These are phyloP conservation scores for Asparagopsis taxiformis DNA, from an alignment of 31 red algal species.

Conservation along the genomic window DNA sequence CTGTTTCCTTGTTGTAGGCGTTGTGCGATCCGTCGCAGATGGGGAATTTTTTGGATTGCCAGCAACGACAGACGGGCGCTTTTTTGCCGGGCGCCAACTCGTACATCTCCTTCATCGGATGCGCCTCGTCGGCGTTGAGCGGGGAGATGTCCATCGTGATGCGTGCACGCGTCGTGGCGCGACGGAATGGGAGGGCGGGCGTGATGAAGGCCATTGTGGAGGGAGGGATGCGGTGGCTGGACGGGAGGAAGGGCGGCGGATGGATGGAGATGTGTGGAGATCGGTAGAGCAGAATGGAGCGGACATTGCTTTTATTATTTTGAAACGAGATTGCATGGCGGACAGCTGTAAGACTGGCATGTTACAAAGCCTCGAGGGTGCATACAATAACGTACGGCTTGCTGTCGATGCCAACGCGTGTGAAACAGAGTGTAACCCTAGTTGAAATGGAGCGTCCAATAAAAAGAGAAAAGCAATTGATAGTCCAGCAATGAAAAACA, in stretches of 20 bases:
- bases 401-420: too few relatives aligned
- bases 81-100: conserved; percentile 19
- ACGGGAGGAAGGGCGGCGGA: neutral
- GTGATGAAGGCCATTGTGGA: conserved; percentile 39
- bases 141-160: neutral
- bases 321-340: too few relatives aligned
- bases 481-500: too few relatives aligned
- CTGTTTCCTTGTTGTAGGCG: conserved; percentile 73
- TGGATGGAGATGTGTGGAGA: neutral
- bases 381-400: too few relatives aligned
- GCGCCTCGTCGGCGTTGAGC: conserved; percentile 38
- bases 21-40: conserved; percentile 73
- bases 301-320: too few relatives aligned
- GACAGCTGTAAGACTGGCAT: too few relatives aligned
- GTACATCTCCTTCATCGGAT: conserved; percentile 49
- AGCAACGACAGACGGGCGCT: conserved; percentile 73
- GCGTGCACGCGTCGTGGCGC: neutral
- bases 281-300: too few relatives aligned
- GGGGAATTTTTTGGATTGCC: conserved; percentile 74
- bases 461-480: too few relatives aligned
- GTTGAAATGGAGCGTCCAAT: too few relatives aligned
- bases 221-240: neutral
- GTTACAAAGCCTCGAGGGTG: too few relatives aligned
- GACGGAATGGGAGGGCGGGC: conserved; percentile 5
- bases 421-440: too few relatives aligned